Base-by-base conservation (phyloP, 495 filamentous ascomycete genomes). In the Talaromyces ruber region DNA sequence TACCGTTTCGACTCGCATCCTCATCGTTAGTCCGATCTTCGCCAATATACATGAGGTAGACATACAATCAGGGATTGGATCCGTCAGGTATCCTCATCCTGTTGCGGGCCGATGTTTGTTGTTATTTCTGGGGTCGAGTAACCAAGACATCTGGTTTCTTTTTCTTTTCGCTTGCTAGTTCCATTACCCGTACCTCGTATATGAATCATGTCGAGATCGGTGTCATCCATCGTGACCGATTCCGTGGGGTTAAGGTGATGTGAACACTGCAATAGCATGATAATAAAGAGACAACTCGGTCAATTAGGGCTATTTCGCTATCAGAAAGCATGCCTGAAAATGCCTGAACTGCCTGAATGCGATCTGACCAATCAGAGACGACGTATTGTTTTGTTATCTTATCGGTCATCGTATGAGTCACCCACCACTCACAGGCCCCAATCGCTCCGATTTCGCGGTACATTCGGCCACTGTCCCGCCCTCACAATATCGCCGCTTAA, bases 361-460 rank as follows among this genome's bases (percentile, higher is more conserved):
- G 30, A 32, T 4, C 9, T 32, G 30, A 6, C 43, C 43, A 47
- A 47, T 47, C 43, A 47, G 43, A 21, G 43, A 47, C 5, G 16
- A 0, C 1, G 1, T 1, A 21, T 21, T 8, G 8, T 21, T 7
- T 18, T 11, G 43, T 73, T 77, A 79, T 79, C 76, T 79, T 79
- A 79, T 79, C 76, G 73, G 72, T 39, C 34, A 39, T 39, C 34
- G 34, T 62, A 57, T 72, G 66, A 70, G 65, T 79, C 72, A 79
- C 67, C 73, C 67, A 69, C 67, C 66, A 62, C 59, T 79, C 72
- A 79, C 67, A 73, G 66, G 67, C 67, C 65, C 52, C 61, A 64
- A 64, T 73, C 74, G 74, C 76, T 74, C 73, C 77, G 74, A 75
- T 75, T 70, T 73, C 70, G 72, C 73, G 62, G 62, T 60, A 65